Conservation (phyloP, 768 basidiomycete genomes). For the Crepidotus variabilis region DNA sequence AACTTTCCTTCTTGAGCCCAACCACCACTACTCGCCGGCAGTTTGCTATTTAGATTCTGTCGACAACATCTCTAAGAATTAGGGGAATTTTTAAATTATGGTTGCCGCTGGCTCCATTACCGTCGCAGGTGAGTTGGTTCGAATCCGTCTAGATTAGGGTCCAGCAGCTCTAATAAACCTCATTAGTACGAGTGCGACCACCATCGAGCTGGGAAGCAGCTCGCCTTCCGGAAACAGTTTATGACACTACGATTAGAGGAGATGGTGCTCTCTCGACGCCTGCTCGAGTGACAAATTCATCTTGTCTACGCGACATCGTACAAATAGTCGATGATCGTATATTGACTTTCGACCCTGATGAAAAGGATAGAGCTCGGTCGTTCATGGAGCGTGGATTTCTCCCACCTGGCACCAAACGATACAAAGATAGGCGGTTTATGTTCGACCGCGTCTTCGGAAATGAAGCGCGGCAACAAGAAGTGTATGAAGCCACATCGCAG, state of each 20-base stretch:
- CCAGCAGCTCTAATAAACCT: slow-evolving; percentile 9
- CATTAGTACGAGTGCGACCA: slow-evolving; percentile 84
- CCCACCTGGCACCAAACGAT: slow-evolving; percentile 85
- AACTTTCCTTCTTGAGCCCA: slow-evolving; percentile 12
- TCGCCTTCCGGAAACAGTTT: slow-evolving; percentile 73
- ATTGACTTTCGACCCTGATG: slow-evolving; percentile 93
- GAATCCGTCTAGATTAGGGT: slow-evolving; percentile 13
- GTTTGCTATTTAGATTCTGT: slow-evolving; percentile 7
- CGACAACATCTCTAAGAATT: slow-evolving; percentile 4
- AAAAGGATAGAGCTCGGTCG: slow-evolving; percentile 74
- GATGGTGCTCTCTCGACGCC: slow-evolving; percentile 83
- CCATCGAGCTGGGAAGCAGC: slow-evolving; percentile 82
- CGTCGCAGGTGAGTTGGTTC: slow-evolving; percentile 61
- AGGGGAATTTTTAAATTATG: slow-evolving; percentile 37
- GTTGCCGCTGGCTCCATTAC: slow-evolving; percentile 85
- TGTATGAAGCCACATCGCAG: slow-evolving; percentile 83
- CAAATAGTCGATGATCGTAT: slow-evolving; percentile 94
- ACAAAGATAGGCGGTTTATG: slow-evolving; percentile 96
- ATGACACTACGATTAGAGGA: slow-evolving; percentile 70
- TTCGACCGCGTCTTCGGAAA: slow-evolving; percentile 92
- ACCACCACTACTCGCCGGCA: slow-evolving; percentile 6
- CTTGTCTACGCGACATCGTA: slow-evolving; percentile 71
- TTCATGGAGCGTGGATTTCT: slow-evolving; percentile 84
- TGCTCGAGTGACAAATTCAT: slow-evolving; percentile 46
- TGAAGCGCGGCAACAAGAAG: slow-evolving; percentile 77